These are phyloP conservation scores for Phytophthora sp. DNA, from an alignment of 352 stramenopile species.

Conservation along the genomic window DNA sequence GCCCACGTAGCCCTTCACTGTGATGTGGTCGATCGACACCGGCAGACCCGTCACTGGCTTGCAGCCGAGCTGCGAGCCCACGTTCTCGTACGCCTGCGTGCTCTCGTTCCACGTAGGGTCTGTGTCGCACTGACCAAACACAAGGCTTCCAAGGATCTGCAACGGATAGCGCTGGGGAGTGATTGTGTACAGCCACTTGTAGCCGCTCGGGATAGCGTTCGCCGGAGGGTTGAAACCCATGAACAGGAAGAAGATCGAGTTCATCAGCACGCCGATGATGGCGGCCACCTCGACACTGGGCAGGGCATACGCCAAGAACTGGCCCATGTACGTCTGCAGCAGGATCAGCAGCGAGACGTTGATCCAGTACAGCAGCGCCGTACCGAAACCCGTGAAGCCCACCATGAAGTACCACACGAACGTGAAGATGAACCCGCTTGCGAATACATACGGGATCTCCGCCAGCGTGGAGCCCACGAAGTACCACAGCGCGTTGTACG, in stretches of 20 bases:
- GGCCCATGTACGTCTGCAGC: conserved; percentile 36
- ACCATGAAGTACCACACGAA: conserved; percentile 32
- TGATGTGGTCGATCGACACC: conserved; percentile 19
- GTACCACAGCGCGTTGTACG: conserved; percentile 20
- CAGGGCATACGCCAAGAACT: conserved; percentile 25
- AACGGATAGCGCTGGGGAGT: conserved; percentile 36
- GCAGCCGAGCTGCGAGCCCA: conserved; percentile 23
- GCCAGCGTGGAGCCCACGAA: conserved; percentile 15
- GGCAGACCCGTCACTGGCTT: conserved; percentile 22
- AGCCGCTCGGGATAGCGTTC: conserved; percentile 29
- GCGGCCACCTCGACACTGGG: conserved; percentile 22
- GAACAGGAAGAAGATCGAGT: conserved; percentile 30
- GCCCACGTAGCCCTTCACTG: conserved; percentile 26
- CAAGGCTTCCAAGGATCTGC: conserved; percentile 15
- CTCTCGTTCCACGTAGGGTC: conserved; percentile 32
- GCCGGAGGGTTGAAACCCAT: conserved; percentile 40
- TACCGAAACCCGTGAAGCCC: conserved; percentile 35
- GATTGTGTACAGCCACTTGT: conserved; percentile 39
- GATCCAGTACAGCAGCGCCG: conserved; percentile 20
- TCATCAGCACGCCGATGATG: conserved; percentile 28
- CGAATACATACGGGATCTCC: conserved; percentile 28
- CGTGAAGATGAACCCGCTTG: conserved; percentile 27
- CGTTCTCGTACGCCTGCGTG: conserved; percentile 17
- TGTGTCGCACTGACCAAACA: conserved; percentile 31
- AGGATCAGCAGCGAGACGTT: conserved; percentile 27